Percentiles rank a stretch among this genome's conserved stretches.
phyloP scores from a whole-genome alignment of 2,329 filamentous ascomycete species.

The Xylaria sp. region DNA sequence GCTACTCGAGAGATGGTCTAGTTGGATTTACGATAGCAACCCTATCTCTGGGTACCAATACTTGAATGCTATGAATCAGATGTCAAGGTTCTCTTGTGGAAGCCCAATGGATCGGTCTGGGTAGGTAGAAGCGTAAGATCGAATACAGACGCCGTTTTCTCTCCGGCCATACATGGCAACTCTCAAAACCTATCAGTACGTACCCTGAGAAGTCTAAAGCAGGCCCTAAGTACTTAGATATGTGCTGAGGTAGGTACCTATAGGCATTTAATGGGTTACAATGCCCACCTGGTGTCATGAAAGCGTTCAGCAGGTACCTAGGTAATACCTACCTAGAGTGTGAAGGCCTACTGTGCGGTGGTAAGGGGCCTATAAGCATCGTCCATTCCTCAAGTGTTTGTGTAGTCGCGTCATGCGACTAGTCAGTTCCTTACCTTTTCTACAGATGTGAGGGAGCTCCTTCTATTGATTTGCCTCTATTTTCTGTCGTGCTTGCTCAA shows the following conservation, averaged over 20 bases:
- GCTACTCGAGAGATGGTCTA: not conserved
- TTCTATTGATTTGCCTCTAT: not conserved
- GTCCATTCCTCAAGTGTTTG: not conserved
- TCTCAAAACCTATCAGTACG: too few relatives aligned
- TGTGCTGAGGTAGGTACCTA: not conserved
- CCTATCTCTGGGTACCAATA: not conserved
- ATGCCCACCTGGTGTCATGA: too few relatives aligned
- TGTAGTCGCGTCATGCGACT: not conserved
- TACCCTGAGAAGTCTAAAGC: too few relatives aligned
- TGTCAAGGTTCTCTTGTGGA: not conserved
- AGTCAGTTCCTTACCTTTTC: not conserved
- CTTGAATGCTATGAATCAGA: not conserved
- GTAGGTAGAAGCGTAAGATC: too few relatives aligned
- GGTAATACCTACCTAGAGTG: too few relatives aligned
- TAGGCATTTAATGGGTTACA: too few relatives aligned
- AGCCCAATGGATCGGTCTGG: too few relatives aligned
- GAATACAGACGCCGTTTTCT: too few relatives aligned
- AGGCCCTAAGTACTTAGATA: too few relatives aligned
- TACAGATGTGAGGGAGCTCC: not conserved
- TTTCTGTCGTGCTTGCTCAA: not conserved
- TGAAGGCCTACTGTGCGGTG: not conserved
- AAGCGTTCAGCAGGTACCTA: too few relatives aligned
- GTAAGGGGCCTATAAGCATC: not conserved
- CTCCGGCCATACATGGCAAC: too few relatives aligned
- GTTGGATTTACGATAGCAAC: not conserved